Conservation (phyloP, 2,329 filamentous ascomycete species). For the Pseudocercospora eumusae region DNA sequence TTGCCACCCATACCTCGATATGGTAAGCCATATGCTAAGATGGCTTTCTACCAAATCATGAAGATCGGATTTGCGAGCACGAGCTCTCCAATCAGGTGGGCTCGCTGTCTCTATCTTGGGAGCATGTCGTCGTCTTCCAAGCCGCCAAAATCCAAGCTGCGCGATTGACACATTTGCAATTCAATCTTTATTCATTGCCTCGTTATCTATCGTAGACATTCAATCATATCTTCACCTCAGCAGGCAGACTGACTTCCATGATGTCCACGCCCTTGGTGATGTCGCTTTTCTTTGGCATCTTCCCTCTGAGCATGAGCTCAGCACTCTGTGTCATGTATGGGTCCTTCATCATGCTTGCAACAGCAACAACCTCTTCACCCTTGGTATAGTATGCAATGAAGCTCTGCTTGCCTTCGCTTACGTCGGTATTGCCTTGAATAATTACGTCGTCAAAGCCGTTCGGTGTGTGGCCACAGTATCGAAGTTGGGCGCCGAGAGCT, state of each 20-base stretch:
- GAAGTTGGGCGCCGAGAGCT: conserved; percentile 80
- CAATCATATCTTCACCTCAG: conserved; percentile 41
- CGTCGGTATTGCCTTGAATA: conserved; percentile 71
- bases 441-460: conserved; percentile 85
- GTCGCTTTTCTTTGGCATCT: conserved; percentile 81
- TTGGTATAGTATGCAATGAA: conserved; percentile 89
- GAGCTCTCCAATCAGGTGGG: too few species aligned
- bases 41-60: too few species aligned
- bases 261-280: conserved; percentile 62
- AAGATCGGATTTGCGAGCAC: too few species aligned
- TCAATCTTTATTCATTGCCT: conserved; percentile 1
- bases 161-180: too few species aligned
- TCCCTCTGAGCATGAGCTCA: conserved; percentile 78
- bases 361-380: conserved; percentile 82
- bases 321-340: conserved; percentile 80
- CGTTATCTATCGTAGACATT: neutral
- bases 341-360: conserved; percentile 88
- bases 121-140: neutral
- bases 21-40: too few species aligned
- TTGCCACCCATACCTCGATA: too few species aligned
- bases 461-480: conserved; percentile 87
- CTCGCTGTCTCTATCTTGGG: neutral
- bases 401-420: conserved; percentile 61
- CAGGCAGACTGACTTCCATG: conserved; percentile 48
- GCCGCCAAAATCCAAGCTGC: too few species aligned